Percentiles rank a stretch among this genome's conserved stretches.
phyloP scores from a whole-genome alignment of 257 asterid species.

The Ophiorrhiza pumila region DNA sequence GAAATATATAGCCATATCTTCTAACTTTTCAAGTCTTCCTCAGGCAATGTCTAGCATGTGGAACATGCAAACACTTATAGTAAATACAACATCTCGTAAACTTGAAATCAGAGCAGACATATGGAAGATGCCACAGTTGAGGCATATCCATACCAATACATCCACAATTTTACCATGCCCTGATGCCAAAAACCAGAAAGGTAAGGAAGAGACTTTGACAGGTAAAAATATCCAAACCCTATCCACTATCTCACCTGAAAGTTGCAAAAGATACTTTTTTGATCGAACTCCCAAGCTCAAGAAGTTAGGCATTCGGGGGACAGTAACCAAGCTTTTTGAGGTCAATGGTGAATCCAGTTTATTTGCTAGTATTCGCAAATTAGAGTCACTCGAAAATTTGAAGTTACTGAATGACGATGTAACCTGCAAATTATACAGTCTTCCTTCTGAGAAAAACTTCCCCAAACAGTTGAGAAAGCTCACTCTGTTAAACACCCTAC shows the following conservation, averaged over 20 bases:
- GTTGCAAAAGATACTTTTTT: conserved; percentile 52
- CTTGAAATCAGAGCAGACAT: conserved; percentile 18
- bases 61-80: conserved; percentile 26
- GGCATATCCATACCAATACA: conserved; percentile 24
- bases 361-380: conserved; percentile 37
- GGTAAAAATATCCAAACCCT: conserved; percentile 51
- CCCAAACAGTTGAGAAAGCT: conserved; percentile 22
- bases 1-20: conserved; percentile 17
- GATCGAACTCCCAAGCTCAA: conserved; percentile 41
- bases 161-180: conserved; percentile 24
- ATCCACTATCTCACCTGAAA: conserved; percentile 52
- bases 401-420: conserved; percentile 42
- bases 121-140: conserved; percentile 13
- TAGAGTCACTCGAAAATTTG: conserved; percentile 42
- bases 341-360: conserved; percentile 29
- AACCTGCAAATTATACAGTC: neutral
- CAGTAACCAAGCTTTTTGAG: conserved; percentile 33
- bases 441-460: conserved; percentile 21
- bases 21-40: conserved; percentile 15
- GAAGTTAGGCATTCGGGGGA: conserved; percentile 48
- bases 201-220: conserved; percentile 26
- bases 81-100: conserved; percentile 10
- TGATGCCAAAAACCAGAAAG: conserved; percentile 31
- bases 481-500: conserved; percentile 19
- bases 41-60: conserved; percentile 11